Evolutionary conservation across 2,329 filamentous ascomycete genomes (phyloP), one percentile per base, ranked within the genome.

Genomic region (Pseudogymnoascus sp.): DNA sequence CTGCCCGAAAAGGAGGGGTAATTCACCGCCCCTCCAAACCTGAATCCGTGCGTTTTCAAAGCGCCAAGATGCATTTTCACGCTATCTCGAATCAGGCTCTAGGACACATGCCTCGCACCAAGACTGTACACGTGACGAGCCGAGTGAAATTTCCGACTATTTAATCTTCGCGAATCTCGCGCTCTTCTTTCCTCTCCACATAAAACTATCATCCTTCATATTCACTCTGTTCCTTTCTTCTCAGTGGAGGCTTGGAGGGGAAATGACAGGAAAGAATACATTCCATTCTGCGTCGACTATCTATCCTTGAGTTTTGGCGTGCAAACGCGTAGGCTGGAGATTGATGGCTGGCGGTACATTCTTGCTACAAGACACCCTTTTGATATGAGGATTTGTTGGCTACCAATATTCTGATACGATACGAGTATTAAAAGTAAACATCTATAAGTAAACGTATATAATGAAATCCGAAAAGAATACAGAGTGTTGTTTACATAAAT

Each of bases 261-360:
- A 87, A 87, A 87, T 74, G 82, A 83, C 80, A 83, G 83, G 84
- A 83, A 69, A 87, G 84, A 85, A 67, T 68, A 77, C 80, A 72
- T 75, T 67, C 67, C 67, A 65, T 62, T 68, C 68, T 60, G 58
- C 75, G 79, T 81, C 80, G 77, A 74, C 71, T 71, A 79, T 82
- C 85, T 86, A 85, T 81, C 81, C 81, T 84, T 75, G 77, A 77
- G 79, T 79, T 75, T 66, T 66, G 68, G 71, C 71, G 72, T 72
- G 71, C 68, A 68, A 73, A 70, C 72, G 71, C 70, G 65, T 73
- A 68, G 70, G 71, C 58, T 60, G 21, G 21, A 60, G 58, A 60
- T 60, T 60, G 33, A 41, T 38, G 33, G 58, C 14, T 60, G 58
- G 58, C 58, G 58, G 35, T 60, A 60, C 58, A 60, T 60, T 21